Percentiles rank a stretch among this genome's conserved stretches.
Conservation (phyloP, 2,329 filamentous ascomycete genomes). For the Venturia effusa region DNA sequence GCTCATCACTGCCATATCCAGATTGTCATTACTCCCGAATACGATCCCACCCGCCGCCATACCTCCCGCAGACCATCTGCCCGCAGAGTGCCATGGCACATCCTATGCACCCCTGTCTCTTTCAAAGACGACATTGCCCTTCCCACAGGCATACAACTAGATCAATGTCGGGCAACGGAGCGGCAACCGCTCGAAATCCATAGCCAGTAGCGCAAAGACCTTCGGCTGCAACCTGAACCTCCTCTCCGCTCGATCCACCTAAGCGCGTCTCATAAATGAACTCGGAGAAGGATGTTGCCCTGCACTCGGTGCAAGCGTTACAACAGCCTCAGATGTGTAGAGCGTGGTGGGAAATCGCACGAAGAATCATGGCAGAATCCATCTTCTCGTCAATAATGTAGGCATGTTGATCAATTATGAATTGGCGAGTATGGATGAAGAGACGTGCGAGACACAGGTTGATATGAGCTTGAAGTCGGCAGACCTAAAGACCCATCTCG, state of each 20-base stretch:
- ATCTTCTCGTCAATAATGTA: constrained; percentile 20
- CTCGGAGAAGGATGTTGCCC: background rate
- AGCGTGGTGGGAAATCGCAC: constrained; percentile 16
- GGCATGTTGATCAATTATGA: constrained; percentile 28
- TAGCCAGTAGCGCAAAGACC: constrained; percentile 7
- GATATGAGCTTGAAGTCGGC: constrained; percentile 21
- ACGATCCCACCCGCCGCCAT: background rate
- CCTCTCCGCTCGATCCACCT: constrained; percentile 6
- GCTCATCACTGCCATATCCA: background rate
- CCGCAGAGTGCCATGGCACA: background rate
- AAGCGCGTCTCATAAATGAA: background rate
- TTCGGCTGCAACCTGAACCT: constrained; percentile 12
- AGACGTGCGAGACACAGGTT: constrained; percentile 23
- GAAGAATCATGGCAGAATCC: constrained; percentile 15
- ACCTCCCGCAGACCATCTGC: background rate
- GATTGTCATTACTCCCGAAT: background rate
- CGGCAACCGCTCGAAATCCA: constrained; percentile 10
- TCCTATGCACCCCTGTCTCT: background rate
- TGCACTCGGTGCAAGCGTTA: constrained; percentile 18
- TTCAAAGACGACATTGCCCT: constrained; percentile 8
- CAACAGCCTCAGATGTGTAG: constrained; percentile 18
- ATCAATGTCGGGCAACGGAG: constrained; percentile 11
- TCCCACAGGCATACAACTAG: constrained; percentile 11
- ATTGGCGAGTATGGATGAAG: constrained; percentile 17
- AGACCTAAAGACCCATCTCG: constrained; percentile 19